These are phyloP conservation scores for Mucor piriformis DNA, from an alignment of 371 early-diverging fungal genomes.

Conservation along the genomic window DNA sequence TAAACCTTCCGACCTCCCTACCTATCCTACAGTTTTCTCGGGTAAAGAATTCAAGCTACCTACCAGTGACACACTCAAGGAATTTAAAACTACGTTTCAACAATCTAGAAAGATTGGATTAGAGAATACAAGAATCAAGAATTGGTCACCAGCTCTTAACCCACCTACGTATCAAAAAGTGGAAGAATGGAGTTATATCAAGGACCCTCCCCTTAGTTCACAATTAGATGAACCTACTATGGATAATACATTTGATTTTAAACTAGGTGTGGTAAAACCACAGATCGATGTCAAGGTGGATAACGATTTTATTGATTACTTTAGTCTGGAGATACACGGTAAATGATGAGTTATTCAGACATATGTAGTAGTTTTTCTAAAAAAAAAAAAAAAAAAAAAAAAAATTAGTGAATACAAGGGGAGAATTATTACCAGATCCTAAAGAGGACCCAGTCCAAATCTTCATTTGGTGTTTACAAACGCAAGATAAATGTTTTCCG, in stretches of 20 bases:
- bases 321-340: constrained; percentile 53
- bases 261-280: constrained; percentile 56
- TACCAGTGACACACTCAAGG: constrained; percentile 32
- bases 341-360: too few species aligned
- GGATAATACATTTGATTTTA: constrained; percentile 57
- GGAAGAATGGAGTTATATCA: constrained; percentile 27
- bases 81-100: constrained; percentile 9
- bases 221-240: constrained; percentile 65
- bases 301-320: constrained; percentile 37
- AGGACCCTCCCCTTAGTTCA: too few species aligned
- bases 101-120: not conserved
- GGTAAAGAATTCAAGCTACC: constrained; percentile 56
- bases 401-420: constrained; percentile 44
- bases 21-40: constrained; percentile 49
- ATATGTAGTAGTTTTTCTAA: not conserved
- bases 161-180: constrained; percentile 41
- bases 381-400: not conserved
- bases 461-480: constrained; percentile 64
- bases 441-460: constrained; percentile 49
- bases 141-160: constrained; percentile 32
- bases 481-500: constrained; percentile 33
- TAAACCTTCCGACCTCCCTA: constrained; percentile 59
- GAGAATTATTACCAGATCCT: constrained; percentile 62
- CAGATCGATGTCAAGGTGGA: constrained; percentile 17
- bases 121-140: constrained; percentile 10